phyloP scores from a whole-genome alignment of 768 basidiomycete genomes.

The Russula brevipes region DNA sequence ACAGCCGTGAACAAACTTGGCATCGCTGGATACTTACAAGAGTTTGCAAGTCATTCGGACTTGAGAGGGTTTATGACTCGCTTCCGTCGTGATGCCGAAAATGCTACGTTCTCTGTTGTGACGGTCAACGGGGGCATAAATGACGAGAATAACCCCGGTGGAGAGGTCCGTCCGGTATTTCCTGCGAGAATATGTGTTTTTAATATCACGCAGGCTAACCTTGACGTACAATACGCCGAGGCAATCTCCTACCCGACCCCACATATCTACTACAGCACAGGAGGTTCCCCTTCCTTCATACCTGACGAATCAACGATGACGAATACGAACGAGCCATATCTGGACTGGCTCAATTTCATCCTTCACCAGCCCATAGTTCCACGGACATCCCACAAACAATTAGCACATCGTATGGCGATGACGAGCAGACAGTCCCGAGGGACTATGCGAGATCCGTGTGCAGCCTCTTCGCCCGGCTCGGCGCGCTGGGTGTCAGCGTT shows the following conservation, averaged over 20 bases:
- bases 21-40: conserved; percentile 42
- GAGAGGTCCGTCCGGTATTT: conserved; percentile 39
- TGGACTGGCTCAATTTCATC: conserved; percentile 54
- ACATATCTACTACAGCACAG: conserved; percentile 60
- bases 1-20: conserved; percentile 33
- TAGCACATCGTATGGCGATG: no score
- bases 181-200: not conserved
- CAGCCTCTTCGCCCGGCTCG: conserved; percentile 57
- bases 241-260: conserved; percentile 47
- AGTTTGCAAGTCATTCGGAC: conserved; percentile 47
- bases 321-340: conserved; percentile 60
- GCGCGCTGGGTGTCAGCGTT: conserved; percentile 51
- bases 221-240: conserved; percentile 37
- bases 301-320: conserved; percentile 36
- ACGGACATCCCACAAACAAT: no score
- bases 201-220: conserved; percentile 28
- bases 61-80: conserved; percentile 41
- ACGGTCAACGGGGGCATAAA: not conserved
- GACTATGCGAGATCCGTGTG: conserved; percentile 59
- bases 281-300: conserved; percentile 58
- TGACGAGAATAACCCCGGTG: conserved; percentile 44
- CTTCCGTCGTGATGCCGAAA: not conserved
- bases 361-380: no score
- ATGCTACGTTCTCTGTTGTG: not conserved
- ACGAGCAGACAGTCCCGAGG: conserved; percentile 38